Evolutionary conservation across 257 asterid species (phyloP).

Genomic region (Fraxinus anomala): DNA sequence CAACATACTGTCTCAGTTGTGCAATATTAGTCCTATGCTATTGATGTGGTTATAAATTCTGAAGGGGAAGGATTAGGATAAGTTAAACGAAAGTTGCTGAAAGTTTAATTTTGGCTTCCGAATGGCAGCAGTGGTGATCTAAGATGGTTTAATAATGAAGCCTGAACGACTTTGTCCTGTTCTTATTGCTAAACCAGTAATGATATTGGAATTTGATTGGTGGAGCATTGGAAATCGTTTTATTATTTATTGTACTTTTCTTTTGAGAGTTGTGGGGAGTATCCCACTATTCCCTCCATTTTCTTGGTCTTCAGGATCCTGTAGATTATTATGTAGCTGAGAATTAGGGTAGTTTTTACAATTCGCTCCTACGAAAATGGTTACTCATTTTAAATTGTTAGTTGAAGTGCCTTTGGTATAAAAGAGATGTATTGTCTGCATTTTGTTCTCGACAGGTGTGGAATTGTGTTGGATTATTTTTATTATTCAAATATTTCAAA

Average conservation of each 20-base stretch:
- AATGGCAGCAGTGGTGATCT: slow-evolving; percentile 7
- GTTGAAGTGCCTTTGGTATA: not conserved
- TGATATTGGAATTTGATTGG: slow-evolving; percentile 17
- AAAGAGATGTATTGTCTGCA: not conserved
- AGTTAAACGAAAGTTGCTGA: not conserved
- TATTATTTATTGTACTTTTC: not conserved
- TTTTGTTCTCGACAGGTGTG: not conserved
- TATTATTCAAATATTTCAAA: not conserved
- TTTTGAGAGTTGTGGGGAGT: slow-evolving; percentile 9
- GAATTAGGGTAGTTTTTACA: slow-evolving; percentile 1
- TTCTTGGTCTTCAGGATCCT: slow-evolving; percentile 10
- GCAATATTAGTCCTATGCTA: slow-evolving; percentile 10
- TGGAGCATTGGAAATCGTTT: not conserved
- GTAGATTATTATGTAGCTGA: slow-evolving; percentile 1
- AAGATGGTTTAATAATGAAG: slow-evolving; percentile 9
- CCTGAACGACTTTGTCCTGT: not conserved
- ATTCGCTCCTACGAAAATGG: not conserved
- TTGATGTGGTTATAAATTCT: slow-evolving; percentile 11
- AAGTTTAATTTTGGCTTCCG: slow-evolving; percentile 13
- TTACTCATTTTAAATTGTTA: not conserved
- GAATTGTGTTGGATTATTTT: not conserved
- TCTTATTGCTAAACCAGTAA: not conserved
- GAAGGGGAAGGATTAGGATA: not conserved
- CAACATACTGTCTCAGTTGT: slow-evolving; percentile 14
- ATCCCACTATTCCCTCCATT: not conserved